These are phyloP conservation scores for Atkinsonella hypoxylon DNA, from an alignment of 2,329 filamentous ascomycete species.

Conservation along the genomic window DNA sequence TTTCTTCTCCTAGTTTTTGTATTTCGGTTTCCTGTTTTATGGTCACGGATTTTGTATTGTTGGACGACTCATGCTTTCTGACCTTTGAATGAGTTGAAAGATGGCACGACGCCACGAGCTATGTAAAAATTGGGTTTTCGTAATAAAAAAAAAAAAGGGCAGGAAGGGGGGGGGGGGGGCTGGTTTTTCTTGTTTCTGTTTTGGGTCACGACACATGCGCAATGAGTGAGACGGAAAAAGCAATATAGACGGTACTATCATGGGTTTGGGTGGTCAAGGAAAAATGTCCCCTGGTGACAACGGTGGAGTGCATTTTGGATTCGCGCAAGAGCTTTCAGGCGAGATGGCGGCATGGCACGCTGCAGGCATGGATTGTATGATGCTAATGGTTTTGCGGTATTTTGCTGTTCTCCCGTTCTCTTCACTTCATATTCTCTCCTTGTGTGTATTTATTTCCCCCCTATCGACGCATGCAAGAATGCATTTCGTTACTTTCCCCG, in stretches of 20 bases:
- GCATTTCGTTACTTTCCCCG: not conserved
- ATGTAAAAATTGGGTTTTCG: not conserved
- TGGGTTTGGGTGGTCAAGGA: not conserved
- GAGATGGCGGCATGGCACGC: not conserved
- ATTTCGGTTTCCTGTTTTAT: not conserved
- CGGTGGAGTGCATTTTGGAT: not conserved
- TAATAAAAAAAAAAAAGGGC: no score
- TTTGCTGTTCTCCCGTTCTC: not conserved
- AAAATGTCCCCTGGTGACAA: not conserved
- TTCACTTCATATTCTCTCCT: not conserved
- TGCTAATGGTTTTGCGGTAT: not conserved
- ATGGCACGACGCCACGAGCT: slow-evolving; percentile 1
- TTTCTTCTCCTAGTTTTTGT: not conserved
- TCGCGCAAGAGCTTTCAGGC: not conserved
- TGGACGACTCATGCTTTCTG: not conserved
- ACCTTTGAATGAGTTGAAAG: not conserved
- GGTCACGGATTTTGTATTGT: not conserved
- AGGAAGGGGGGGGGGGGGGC: no score
- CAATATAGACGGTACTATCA: not conserved
- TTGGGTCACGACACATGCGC: not conserved
- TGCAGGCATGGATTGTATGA: not conserved
- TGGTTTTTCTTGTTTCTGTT: not conserved
- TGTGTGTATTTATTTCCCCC: not conserved
- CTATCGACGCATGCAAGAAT: no score
- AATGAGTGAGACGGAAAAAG: not conserved